Evolutionary conservation across 2,329 filamentous ascomycete species (phyloP), one percentile per base, ranked within the genome.

Genomic region (Ceratocystis harringtonii): DNA sequence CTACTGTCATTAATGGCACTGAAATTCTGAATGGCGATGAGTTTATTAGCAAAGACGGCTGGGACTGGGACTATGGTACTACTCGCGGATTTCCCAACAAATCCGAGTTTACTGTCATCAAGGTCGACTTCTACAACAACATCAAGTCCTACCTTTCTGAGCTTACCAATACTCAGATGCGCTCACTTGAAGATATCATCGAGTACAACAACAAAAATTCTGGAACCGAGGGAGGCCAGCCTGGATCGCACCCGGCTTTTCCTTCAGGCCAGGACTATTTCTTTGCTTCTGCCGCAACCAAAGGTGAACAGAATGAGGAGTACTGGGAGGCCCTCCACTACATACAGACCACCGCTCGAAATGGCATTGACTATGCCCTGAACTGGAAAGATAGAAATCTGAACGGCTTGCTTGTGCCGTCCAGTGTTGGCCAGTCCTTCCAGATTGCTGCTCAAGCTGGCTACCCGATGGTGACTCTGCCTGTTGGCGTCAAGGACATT

Each of bases 391-490:
- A 44, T 4, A 69, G 67, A 6, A 45, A 74, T 22, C 75, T 90
- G 0, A 79, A 84, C 65, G 87, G 81, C 1, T 76, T 91, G 1
- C 77, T 92, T 1, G 84, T 89, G 0, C 87, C 87, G 4, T 78
- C 86, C 0, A 83, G 87, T 70, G 84, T 87, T 2, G 87, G 80
- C 0, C 85, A 88, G 72, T 81, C 82, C 3, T 84, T 84, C 68
- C 84, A 89, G 73, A 81, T 89, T 67, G 84, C 86, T 0, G 88
- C 88, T 0, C 86, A 90, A 74, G 88, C 88, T 4, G 87, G 87
- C 0, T 91, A 90, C 71, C 88, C 87, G 0, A 79, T 88, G 71
- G 78, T 90, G 62, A 89, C 87, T 0, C 72, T 91, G 0, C 88
- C 88, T 0, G 84, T 80, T 0, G 84, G 84, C 1, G 75, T 83